Base-by-base conservation (phyloP, 192 early-diverging fungal genomes). In the Phlyctochytrium arcticum region DNA sequence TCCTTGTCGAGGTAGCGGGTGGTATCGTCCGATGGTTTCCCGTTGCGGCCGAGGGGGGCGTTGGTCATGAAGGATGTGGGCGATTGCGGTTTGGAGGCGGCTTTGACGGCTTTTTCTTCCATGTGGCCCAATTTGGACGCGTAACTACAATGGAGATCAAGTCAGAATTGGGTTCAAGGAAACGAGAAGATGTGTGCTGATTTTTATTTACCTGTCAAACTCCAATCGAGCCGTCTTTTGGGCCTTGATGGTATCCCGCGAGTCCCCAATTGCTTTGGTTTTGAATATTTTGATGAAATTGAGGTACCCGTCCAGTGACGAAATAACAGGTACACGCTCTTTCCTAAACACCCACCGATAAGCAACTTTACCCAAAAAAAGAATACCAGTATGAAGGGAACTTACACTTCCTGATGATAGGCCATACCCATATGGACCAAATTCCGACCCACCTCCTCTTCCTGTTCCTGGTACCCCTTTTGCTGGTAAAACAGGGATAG, bases 401-500 rank as follows among this genome's bases (percentile, higher is more conserved):
- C 65, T 32, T 47, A 67, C 65, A 59, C 39, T 35, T 69, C 73
- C 15, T 46, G 36, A 34, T 65, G 55, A 32, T 74, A 74, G 7
- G 62, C 42, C n/a, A 56, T 32, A 39, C 67, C 62, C 24, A 74
- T 34, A 47, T 74, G 67, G 24, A 74, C 53, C n/a, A 74, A 44
- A 49, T 74, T 70, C 29, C 70, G 65, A 48, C 80, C 71, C 37
- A 81, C 71, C 36, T 75, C 76, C 68, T 78, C 76, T 3, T 57
- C 15, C 29, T 65, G 57, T 60, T 78, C 76, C 60, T 78, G 76
- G 68, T 75, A 78, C 68, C 80, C 80, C 59, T 77, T 75, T 54
- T 81, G 73, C 54, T 77, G 75, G 62, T 78, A 81, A 48, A 74
- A 81, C 44, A 81, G 64, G 3, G 80, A 74, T 31, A 81, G 34